These are phyloP conservation scores for Blastomyces percursus DNA, from an alignment of 2,329 filamentous ascomycete species.

Conservation along the genomic window DNA sequence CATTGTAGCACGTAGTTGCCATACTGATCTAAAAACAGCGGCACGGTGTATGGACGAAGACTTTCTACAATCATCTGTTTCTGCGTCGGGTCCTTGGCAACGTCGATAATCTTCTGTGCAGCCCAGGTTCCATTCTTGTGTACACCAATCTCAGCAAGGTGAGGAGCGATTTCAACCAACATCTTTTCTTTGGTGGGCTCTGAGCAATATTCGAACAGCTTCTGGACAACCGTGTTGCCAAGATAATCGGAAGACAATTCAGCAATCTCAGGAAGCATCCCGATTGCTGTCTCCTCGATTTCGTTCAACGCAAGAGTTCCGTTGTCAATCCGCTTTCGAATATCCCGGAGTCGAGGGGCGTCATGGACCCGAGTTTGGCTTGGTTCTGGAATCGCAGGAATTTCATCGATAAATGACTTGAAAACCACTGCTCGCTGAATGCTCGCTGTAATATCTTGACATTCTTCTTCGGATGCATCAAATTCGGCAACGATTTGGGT, in stretches of 20 bases:
- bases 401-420: constrained; percentile 64
- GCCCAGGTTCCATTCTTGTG: constrained; percentile 99
- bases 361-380: constrained; percentile 83
- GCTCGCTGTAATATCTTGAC: constrained; percentile 57
- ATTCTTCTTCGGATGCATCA: constrained; percentile 71
- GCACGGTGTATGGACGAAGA: constrained; percentile 74
- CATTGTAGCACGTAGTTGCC: constrained; percentile 98
- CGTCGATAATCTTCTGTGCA: constrained; percentile 97
- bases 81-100: constrained; percentile 73
- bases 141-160: constrained; percentile 90
- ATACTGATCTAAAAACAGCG: constrained; percentile 92
- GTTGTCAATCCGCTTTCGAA: constrained; percentile 95
- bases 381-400: constrained; percentile 79
- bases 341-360: constrained; percentile 86
- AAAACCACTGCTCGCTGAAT: constrained; percentile 69
- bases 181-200: constrained; percentile 84
- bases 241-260: constrained; percentile 93
- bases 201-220: constrained; percentile 92
- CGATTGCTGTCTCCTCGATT: constrained; percentile 81
- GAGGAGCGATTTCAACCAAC: constrained; percentile 75
- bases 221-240: constrained; percentile 98
- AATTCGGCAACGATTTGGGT: constrained; percentile 78
- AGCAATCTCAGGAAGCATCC: constrained; percentile 93
- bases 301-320: constrained; percentile 74
- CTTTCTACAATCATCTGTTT: constrained; percentile 76